A percentile compares a stretch with the other conserved stretches of the same genome.
Evolutionary conservation across 2,329 filamentous ascomycete genomes (phyloP).

Genomic region (Fusarium napiforme): DNA sequence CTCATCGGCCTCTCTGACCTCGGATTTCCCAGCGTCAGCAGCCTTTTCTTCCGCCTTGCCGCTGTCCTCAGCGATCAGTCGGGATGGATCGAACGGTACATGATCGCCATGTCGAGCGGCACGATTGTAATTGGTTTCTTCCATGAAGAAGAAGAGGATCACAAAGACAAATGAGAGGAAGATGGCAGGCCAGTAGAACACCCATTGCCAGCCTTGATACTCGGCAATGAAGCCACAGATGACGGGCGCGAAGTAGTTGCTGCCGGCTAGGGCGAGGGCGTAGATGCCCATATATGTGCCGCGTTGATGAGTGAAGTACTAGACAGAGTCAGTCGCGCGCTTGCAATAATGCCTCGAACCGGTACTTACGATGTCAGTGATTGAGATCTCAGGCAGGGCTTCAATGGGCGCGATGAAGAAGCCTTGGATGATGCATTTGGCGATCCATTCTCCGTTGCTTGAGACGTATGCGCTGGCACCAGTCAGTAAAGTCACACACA

Average conservation of each 20-base stretch:
- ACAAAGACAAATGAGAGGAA: slow-evolving; percentile 51
- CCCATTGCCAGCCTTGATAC: slow-evolving; percentile 54
- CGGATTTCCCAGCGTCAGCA: background rate
- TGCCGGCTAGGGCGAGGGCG: slow-evolving; percentile 52
- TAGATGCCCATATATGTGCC: slow-evolving; percentile 58
- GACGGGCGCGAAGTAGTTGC: slow-evolving; percentile 58
- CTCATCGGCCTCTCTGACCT: slow-evolving; percentile 21
- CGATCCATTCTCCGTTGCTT: slow-evolving; percentile 57
- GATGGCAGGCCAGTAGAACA: slow-evolving; percentile 56
- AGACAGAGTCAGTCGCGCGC: background rate
- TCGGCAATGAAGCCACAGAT: slow-evolving; percentile 59
- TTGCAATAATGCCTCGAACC: rapidly evolving
- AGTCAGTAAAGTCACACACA: background rate
- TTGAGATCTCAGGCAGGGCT: slow-evolving; percentile 57
- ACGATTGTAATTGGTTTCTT: slow-evolving; percentile 67
- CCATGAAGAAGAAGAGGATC: slow-evolving; percentile 66
- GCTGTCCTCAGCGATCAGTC: slow-evolving; percentile 11
- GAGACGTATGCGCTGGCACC: slow-evolving; percentile 49
- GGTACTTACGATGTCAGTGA: slow-evolving; percentile 52
- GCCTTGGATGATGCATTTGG: slow-evolving; percentile 56
- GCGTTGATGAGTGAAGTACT: slow-evolving; percentile 56
- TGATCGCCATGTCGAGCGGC: background rate
- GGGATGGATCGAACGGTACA: background rate
- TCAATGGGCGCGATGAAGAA: slow-evolving; percentile 59
- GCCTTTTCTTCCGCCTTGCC: background rate